Base-by-base conservation (phyloP, 2,329 filamentous ascomycete species). In the Diatrype stigma region DNA sequence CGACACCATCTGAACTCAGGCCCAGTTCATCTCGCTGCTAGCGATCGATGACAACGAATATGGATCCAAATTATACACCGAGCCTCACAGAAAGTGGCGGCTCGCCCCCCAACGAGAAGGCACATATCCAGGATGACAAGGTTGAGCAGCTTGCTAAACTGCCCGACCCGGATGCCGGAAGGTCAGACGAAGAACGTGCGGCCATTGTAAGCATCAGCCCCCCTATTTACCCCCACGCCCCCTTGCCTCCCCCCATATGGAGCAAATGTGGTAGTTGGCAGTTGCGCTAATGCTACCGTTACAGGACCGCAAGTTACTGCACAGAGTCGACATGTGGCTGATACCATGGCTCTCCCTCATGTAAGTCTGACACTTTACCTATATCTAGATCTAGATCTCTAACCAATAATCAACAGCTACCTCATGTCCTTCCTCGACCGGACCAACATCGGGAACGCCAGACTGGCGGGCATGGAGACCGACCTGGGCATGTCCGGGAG, bases 391-490 rank as follows among this genome's bases (percentile, higher is more conserved):
- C 63, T 44, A 7, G 40, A 17, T 19, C 22, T 6, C 14, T 21
- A 30, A 26, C n/a, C 17, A 22, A 22, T 6, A 7, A 22, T 30
- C 44, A 23, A 42, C 21, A 32, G 37, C 22, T 91, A 91, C 61
- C 76, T 92, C 2, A 77, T 90, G 48, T 86, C 85, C 53, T 91
- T 90, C 66, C 77, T 91, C 42, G 84, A 87, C 63, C 77, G 86
- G 14, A 91, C 89, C 23, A 93, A 94, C 61, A 89, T 92, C 40
- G 66, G 66, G 49, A 89, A 89, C 70, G 90, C 82, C 35, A 84
- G 82, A 57, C 79, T 85, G 52, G 79, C 78, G 22, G 71, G 75
- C 46, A 68, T 83, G 11, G 57, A 69, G 26, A 58, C 75, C 11
- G 83, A 87, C 51, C 71, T 94, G 16, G 57, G 78, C 30, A 81